phyloP scores from a whole-genome alignment of 164 flowering plant species.

The Kingdonia uniflora region DNA sequence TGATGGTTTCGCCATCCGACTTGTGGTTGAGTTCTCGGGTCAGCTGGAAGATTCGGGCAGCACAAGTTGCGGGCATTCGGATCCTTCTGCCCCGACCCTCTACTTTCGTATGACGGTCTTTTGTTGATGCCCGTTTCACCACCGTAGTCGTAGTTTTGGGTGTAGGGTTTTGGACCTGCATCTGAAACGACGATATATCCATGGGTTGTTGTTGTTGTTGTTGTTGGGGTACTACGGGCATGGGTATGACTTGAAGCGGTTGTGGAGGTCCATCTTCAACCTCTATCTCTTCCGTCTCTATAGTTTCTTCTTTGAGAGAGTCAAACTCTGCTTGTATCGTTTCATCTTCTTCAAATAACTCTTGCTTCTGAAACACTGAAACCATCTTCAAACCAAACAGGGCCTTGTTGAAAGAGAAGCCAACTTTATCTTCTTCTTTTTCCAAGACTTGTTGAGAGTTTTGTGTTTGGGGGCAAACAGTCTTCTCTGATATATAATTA shows the following conservation, averaged over 20 bases:
- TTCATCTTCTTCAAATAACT: too few relatives aligned
- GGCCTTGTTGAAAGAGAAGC: too few relatives aligned
- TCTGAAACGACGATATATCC: slow-evolving; percentile 2
- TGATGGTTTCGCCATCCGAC: slow-evolving; percentile 69
- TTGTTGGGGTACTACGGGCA: slow-evolving; percentile 3
- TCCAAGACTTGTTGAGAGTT: too few relatives aligned
- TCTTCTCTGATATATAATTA: too few relatives aligned
- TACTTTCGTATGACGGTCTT: slow-evolving; percentile 65
- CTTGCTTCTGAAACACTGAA: too few relatives aligned
- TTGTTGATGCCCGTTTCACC: slow-evolving; percentile 33
- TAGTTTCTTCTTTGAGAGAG: not conserved
- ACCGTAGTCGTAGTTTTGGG: not conserved
- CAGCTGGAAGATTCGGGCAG: slow-evolving; percentile 66
- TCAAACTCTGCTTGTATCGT: not conserved
- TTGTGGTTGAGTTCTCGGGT: slow-evolving; percentile 67
- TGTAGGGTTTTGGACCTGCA: slow-evolving; percentile 4
- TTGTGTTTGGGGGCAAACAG: too few relatives aligned
- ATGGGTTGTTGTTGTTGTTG: slow-evolving; percentile 11
- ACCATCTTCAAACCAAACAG: too few relatives aligned
- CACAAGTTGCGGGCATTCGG: slow-evolving; percentile 75
- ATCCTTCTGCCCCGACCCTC: slow-evolving; percentile 72
- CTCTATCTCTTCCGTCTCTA: slow-evolving; percentile 8
- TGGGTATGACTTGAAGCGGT: not conserved
- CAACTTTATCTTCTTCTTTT: too few relatives aligned
- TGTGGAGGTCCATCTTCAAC: not conserved